Base-by-base conservation (phyloP, 768 basidiomycete genomes). In the Mycena crocata region DNA sequence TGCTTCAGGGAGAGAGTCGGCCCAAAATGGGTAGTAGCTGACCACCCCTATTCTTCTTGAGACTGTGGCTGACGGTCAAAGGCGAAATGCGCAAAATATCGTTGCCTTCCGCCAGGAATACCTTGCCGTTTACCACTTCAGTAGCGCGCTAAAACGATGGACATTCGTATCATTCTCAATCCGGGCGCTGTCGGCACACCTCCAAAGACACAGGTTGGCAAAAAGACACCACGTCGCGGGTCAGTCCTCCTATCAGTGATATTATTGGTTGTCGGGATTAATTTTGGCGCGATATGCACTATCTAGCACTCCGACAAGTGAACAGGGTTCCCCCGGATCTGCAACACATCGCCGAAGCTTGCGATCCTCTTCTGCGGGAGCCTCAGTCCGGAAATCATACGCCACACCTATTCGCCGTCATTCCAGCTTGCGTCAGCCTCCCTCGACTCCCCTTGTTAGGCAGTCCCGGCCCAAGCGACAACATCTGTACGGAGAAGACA, bases 151-250 rank as follows among this genome's bases (percentile, higher is more conserved):
- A 49, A 26, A 51, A 7, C 46, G 42, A 77, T 79, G 75, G 65
- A 74, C 67, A 68, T 73, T 37, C 72, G 52, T 56, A 55, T 62
- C 48, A 73, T 76, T 63, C 68, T 76, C 60, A 69, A 73, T 62
- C 68, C 73, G 56, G 65, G 70, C 37, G 70, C 70, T 30, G 46
- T 64, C 55, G 71, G 66, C 24, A 64, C 59, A 15, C 55, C 71
- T 40, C 35, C 54, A 21, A 68, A n/a, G 8, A 57, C 39, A 54
- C 62, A 45, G 56, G 15, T 44, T 45, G 35, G 34, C 26, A 54
- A 57, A 34, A 31, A 54, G 40, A 58, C 48, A 14, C 56, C 55
- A 23, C 48, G 37, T 50, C 55, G 28, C 39, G 48, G 59, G 63
- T 57, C 42, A 24, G 62, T 56, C 3, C 60, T 58, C 56, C 66